phyloP scores from a whole-genome alignment of 345 rosid genomes.

The Noccaea caerulescens region DNA sequence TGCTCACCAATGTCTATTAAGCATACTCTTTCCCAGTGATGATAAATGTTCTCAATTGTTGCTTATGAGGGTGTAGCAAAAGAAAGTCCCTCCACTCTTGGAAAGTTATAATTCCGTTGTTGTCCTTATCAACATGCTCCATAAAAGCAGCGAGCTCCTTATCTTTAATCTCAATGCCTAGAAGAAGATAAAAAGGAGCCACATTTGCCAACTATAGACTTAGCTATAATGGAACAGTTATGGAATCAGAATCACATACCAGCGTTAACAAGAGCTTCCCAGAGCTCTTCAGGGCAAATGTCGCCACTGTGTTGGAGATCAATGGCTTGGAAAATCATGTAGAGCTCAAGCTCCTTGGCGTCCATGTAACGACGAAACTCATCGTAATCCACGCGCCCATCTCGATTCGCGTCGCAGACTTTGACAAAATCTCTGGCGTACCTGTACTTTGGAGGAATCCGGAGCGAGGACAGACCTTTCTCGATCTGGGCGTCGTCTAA shows the following conservation, averaged over 20 bases:
- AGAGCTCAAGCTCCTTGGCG: slow-evolving; percentile 74
- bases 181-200: slow-evolving; percentile 40
- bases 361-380: slow-evolving; percentile 96
- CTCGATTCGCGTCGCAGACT: slow-evolving; percentile 81
- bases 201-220: not conserved
- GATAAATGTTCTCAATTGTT: slow-evolving; percentile 88
- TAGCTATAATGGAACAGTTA: slow-evolving; percentile 12
- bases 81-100: slow-evolving; percentile 99
- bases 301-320: slow-evolving; percentile 82
- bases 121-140: slow-evolving; percentile 97
- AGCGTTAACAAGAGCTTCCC: slow-evolving; percentile 83
- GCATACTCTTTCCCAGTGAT: slow-evolving; percentile 92
- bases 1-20: slow-evolving; percentile 96
- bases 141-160: slow-evolving; percentile 85
- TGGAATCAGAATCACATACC: slow-evolving; percentile 51
- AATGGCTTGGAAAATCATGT: slow-evolving; percentile 66
- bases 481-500: slow-evolving; percentile 86
- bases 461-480: slow-evolving; percentile 73
- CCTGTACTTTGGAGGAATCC: slow-evolving; percentile 72
- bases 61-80: slow-evolving; percentile 90
- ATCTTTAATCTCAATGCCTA: slow-evolving; percentile 88
- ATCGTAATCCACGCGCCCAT: slow-evolving; percentile 82
- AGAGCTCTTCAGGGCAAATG: slow-evolving; percentile 86
- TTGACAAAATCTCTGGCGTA: slow-evolving; percentile 79
- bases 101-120: slow-evolving; percentile 89